Conservation (phyloP, 495 filamentous ascomycete species). For the Hyaloscypha variabilis region DNA sequence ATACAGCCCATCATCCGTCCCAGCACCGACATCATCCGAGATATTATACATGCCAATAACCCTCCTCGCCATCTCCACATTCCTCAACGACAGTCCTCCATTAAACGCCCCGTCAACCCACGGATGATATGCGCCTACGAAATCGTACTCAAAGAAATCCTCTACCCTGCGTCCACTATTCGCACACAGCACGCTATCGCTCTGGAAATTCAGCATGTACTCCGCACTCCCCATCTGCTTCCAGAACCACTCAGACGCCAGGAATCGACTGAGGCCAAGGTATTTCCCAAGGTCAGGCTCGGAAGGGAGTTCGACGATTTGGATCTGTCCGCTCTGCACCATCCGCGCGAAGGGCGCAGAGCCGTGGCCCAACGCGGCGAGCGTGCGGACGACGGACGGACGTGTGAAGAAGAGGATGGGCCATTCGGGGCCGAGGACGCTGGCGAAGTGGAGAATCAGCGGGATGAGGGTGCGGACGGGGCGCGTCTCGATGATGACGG, state of each 20-base stretch:
- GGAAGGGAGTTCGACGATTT: not conserved
- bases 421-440: not conserved
- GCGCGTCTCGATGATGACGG: not conserved
- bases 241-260: not conserved
- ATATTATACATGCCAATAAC: not conserved
- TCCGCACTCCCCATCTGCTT: not conserved
- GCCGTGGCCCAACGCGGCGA: not conserved
- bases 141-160: not conserved
- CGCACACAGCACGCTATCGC: not conserved
- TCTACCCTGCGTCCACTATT: not conserved
- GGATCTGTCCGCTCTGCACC: not conserved
- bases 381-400: not conserved
- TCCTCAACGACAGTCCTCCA: not conserved
- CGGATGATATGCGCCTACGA: not conserved
- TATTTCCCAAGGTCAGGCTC: not conserved
- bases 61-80: not conserved
- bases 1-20: not conserved
- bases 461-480: not conserved
- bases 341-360: not conserved
- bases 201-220: not conserved
- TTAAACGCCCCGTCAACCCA: not conserved
- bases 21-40: not conserved
- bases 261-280: not conserved
- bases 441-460: not conserved
- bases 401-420: slow-evolving; percentile 1